Base-by-base conservation (phyloP, 2,329 filamentous ascomycete genomes). In the Trichoderma harzianum region DNA sequence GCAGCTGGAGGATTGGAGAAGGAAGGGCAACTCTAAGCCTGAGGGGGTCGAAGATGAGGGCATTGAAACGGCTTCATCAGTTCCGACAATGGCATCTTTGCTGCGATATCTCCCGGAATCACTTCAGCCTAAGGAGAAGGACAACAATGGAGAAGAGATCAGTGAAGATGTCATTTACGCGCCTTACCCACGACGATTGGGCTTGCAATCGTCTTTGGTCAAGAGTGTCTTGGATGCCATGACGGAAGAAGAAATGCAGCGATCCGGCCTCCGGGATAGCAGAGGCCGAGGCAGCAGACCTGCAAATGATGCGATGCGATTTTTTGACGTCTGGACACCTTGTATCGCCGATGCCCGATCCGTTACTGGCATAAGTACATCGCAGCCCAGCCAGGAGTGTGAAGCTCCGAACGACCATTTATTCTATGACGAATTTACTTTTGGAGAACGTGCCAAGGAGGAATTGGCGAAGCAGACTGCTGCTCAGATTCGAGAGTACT, bases 371-470 rank as follows among this genome's bases (percentile, higher is more conserved):
- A 63, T 76, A 8, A 71, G 76, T 28, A 66, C 70, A 62, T 51
- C 73, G 16, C 69, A 71, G 21, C 55, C 71, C 7, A 28, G 26
- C 7, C 58, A 60, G 21, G 73, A 76, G 30, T 89, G 87, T 75
- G 77, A 82, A 3, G 76, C 78, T 3, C 84, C 84, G 1, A 78
- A 84, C 16, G 80, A 84, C 14, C 85, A 87, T 72, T 79, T 90
- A 3, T 89, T 88, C 76, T 86, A 84, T 77, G 86, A 86, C 63
- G 80, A 82, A 0, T 88, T 87, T 55, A 85, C 81, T 0, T 78
- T 89, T 7, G 76, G 76, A 39, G 78, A 81, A 70, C 76, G 79
- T n/a, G 80, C 80, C 12, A 76, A 76, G 26, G 72, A 75, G 61
- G 74, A 74, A 7, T 71, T 78, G 63, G 28, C 66, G 1, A 69